Evolutionary conservation across 371 early-diverging fungal species (phyloP), one percentile per base, ranked within the genome.

Genomic region (Umbelopsis sp.): DNA sequence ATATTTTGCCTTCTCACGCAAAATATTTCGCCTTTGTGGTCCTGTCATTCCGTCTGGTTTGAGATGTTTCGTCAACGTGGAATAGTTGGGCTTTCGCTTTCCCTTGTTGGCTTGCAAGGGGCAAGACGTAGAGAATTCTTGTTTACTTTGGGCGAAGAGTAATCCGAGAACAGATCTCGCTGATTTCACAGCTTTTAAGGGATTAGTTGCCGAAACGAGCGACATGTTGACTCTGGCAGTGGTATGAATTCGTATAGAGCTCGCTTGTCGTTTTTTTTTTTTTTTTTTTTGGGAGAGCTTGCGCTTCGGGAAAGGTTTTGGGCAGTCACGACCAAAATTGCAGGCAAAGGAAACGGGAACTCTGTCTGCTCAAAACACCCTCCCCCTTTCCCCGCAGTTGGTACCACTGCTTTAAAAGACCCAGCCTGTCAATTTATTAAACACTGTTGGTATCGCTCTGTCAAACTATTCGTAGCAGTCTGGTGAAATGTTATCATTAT

Each of bases 51-150:
- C 79, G 65, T 81, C 81, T 11, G 81, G 84, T 48, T 72, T 74
- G 8, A 80, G 67, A 67, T 86, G 86, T 45, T 86, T 86, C 2
- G 81, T 80, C 20, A 85, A 68, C 22, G 81, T 76, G 9, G 78
- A 78, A 22, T 78, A 74, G 45, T 82, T 82, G 5, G 85, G 85
- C 66, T 80, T 81, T 9, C 75, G 75, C 5, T 57, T 57, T 18
- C 57, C 57, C 57, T 57, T 57, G 35, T 57, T 57, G 5, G 57
- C 57, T 18, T 35, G 32, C 29, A 35, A 14, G 11, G 57, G 10
- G 8, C 29, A 29, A 18, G 57, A 35, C 29, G 57, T 57, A 8
- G 57, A 57, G 57, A 57, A 57, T 29, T 24, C 12, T 12, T 57
- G 37, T 18, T 12, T 29, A 11, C 35, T 57, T 29, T 29, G 57